Base-by-base conservation (phyloP, 2,329 filamentous ascomycete genomes). In the Epichloe baconii region DNA sequence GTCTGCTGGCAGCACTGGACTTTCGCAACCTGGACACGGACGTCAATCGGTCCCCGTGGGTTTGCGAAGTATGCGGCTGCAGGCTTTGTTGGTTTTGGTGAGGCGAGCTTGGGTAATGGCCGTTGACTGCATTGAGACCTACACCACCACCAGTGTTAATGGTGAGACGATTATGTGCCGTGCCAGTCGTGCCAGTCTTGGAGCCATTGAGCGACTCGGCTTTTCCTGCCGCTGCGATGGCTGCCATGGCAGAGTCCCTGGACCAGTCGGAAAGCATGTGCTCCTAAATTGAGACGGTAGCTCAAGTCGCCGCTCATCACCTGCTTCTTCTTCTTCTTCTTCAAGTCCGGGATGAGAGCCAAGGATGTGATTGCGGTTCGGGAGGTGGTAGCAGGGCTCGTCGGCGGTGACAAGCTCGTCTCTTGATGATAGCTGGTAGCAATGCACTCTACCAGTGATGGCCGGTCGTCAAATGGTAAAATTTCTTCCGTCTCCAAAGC, bases 221-320 rank as follows among this genome's bases (percentile, higher is more conserved):
- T 59, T 83, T 86, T 59, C 82, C 82, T 47, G 75, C 78, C 51
- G 86, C 80, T 53, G 85, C 80, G 47, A 87, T 76, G 38, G 79
- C 74, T 11, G 82, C 78, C 49, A 93, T 71, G 35, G 85, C 86
- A 14, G 73, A 69, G 21, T 95, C 89, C 61, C 83, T 82, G 40
- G 81, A 85, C 91, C 91, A 96, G 46, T 86, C 79, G 19, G 78
- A 73, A 52, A 88, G 70, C 78, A 96, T 86, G 57, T 87, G 78
- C 55, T 93, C 86, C 77, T 81, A 58, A 88, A 79, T 31, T 72
- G 74, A 15, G 71, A 65, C 0, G 88, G 85, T 2, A 95, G 71
- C 52, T 83, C 76, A n/a, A 69, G 66, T 37, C 75, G 71, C 4
- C 62, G 60, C 21, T 71, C 64, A 49, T 64, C 53, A 2, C 66